A percentile compares a stretch with the other conserved stretches of the same genome.
Evolutionary conservation across 2,329 filamentous ascomycete genomes (phyloP).

Genomic region (Aspergillus sp.): DNA sequence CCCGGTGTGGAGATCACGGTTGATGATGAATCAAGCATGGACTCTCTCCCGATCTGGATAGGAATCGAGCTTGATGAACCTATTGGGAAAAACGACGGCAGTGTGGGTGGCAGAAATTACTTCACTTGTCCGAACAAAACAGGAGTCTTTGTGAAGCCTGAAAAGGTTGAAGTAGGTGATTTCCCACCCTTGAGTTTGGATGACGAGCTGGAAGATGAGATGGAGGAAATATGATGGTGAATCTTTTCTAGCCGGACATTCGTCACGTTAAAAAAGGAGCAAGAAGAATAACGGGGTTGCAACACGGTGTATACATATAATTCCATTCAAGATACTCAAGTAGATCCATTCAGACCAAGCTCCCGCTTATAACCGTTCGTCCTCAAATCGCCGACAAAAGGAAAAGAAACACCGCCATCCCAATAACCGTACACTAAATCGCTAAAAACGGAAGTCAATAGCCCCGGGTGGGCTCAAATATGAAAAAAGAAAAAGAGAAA

Average conservation of each 20-base stretch:
- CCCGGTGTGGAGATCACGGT: conserved; percentile 19
- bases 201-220: conserved; percentile 51
- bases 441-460: not conserved
- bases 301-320: not conserved
- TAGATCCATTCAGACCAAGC: not conserved
- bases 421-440: not conserved
- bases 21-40: conserved; percentile 15
- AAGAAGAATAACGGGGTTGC: too few relatives aligned
- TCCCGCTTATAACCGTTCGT: conserved; percentile 1
- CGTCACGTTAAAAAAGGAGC: too few relatives aligned
- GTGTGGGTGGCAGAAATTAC: conserved; percentile 47
- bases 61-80: conserved; percentile 61
- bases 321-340: conserved; percentile 1
- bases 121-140: conserved; percentile 51
- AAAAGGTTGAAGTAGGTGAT: conserved; percentile 58
- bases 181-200: conserved; percentile 49
- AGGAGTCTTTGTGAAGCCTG: conserved; percentile 59
- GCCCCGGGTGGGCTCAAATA: not conserved
- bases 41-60: conserved; percentile 46
- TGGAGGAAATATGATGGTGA: conserved; percentile 48
- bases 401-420: not conserved
- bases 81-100: conserved; percentile 61
- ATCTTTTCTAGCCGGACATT: too few relatives aligned
- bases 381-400: not conserved
- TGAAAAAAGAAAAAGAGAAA: conserved; percentile 1